A percentile compares a stretch with the other conserved stretches of the same genome.
Evolutionary conservation across 768 basidiomycete species (phyloP).

Genomic region (Gyrodon lividus): DNA sequence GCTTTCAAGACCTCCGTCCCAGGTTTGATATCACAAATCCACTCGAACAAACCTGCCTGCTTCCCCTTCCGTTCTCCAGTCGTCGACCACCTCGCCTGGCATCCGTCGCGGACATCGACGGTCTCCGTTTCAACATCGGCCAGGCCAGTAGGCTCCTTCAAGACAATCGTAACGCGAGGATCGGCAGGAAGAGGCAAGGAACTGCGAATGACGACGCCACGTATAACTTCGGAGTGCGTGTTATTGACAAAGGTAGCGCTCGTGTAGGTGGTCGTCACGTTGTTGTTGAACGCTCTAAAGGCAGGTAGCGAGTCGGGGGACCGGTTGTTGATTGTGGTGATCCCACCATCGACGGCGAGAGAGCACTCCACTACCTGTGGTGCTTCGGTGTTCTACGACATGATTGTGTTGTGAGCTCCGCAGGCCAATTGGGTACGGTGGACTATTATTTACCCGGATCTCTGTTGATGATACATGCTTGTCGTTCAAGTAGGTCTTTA

Average conservation of each 20-base stretch:
- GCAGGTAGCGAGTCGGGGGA: slow-evolving; percentile 11
- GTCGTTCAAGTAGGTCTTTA: slow-evolving; percentile 29
- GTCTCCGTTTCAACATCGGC: slow-evolving; percentile 19
- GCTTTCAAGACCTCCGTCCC: slow-evolving; percentile 27
- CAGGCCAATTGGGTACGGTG: not conserved
- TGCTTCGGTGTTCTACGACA: slow-evolving; percentile 7
- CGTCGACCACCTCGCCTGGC: slow-evolving; percentile 21
- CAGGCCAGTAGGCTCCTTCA: slow-evolving; percentile 26
- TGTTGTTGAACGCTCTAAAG: slow-evolving; percentile 1
- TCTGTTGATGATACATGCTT: slow-evolving; percentile 26
- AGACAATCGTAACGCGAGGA: slow-evolving; percentile 25
- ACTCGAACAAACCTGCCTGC: slow-evolving; percentile 27
- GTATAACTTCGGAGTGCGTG: slow-evolving; percentile 9
- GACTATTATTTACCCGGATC: slow-evolving; percentile 17
- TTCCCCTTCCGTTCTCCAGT: slow-evolving; percentile 17
- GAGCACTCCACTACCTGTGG: slow-evolving; percentile 22
- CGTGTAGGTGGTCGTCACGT: slow-evolving; percentile 19
- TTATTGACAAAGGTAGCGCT: slow-evolving; percentile 16
- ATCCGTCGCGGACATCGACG: slow-evolving; percentile 9
- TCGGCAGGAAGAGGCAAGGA: slow-evolving; percentile 28
- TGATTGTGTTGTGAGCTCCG: not conserved
- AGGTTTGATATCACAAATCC: slow-evolving; percentile 26
- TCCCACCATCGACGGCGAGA: slow-evolving; percentile 15
- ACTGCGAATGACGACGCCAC: slow-evolving; percentile 23
- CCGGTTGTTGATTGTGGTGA: slow-evolving; percentile 17